Percentiles rank a stretch among this genome's conserved stretches.
Evolutionary conservation across 805 yeast genomes (phyloP).

Genomic region (Trichomonascus vanleenenianus): DNA sequence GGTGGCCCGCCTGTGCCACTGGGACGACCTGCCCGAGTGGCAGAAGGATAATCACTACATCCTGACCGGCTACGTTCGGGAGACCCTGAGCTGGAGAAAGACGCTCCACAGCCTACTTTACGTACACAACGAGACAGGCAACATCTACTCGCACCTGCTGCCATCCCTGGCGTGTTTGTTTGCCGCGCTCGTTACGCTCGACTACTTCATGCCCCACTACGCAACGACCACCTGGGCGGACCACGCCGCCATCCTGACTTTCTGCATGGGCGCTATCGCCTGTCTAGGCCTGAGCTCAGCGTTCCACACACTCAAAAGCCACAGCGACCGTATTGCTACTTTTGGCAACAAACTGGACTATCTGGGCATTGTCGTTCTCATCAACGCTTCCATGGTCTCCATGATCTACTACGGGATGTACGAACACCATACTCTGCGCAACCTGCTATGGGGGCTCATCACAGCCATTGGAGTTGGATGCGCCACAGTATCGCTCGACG

Average conservation of each 20-base stretch:
- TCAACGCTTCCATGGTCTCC: conserved; percentile 54
- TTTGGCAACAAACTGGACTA: conserved; percentile 68
- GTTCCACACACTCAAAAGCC: conserved; percentile 62
- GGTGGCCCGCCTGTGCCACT: conserved; percentile 19
- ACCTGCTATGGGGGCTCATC: conserved; percentile 31
- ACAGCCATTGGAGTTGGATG: conserved; percentile 52
- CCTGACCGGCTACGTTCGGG: conserved; percentile 53
- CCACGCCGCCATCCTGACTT: conserved; percentile 43
- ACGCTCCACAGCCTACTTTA: conserved; percentile 39
- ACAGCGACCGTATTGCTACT: conserved; percentile 45
- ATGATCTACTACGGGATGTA: conserved; percentile 39
- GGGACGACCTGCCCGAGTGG: conserved; percentile 62
- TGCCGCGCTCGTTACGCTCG: conserved; percentile 12
- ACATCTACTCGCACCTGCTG: conserved; percentile 57
- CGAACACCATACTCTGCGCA: conserved; percentile 29
- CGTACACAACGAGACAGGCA: conserved; percentile 65
- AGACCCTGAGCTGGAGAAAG: conserved; percentile 42
- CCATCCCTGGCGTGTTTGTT: conserved; percentile 26
- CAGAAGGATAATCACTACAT: conserved; percentile 68
- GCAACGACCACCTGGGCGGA: conserved; percentile 34
- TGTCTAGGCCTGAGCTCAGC: conserved; percentile 59
- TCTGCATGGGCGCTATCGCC: conserved; percentile 47
- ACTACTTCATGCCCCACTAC: conserved; percentile 19
- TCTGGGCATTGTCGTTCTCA: conserved; percentile 63
- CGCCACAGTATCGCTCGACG: conserved; percentile 52